A percentile compares a stretch with the other conserved stretches of the same genome.
phyloP scores from a whole-genome alignment of 108 stramenopile genomes.

The Nitzschia palea region DNA sequence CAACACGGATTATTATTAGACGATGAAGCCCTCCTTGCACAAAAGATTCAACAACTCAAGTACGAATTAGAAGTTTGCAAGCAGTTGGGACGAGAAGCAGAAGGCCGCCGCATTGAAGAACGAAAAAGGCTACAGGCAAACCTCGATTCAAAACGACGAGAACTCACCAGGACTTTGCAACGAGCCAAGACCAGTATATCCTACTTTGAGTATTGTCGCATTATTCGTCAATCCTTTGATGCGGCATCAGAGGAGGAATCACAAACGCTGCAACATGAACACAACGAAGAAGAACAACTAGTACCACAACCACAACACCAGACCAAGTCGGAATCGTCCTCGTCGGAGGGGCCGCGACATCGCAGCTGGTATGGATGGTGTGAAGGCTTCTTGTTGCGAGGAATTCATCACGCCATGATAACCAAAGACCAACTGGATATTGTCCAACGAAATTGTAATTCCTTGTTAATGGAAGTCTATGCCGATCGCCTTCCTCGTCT shows the following conservation, averaged over 20 bases:
- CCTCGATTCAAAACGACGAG: neutral
- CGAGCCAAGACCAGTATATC: neutral
- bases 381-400: slow-evolving; percentile 3
- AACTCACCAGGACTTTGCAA: neutral
- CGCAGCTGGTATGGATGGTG: slow-evolving; percentile 7
- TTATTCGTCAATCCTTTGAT: neutral
- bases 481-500: neutral
- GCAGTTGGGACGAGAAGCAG: no score
- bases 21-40: no score
- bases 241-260: neutral
- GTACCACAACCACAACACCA: neutral
- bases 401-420: slow-evolving; percentile 12
- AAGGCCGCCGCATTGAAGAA: neutral
- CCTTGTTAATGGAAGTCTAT: slow-evolving; percentile 10
- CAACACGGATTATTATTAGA: no score
- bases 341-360: neutral
- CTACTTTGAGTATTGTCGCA: neutral
- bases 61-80: no score
- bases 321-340: neutral
- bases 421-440: slow-evolving; percentile 9
- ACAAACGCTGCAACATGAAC: neutral
- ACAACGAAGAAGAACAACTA: neutral
- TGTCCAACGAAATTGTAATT: slow-evolving; percentile 7
- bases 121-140: neutral
- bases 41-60: no score